Conservation (phyloP, 164 flowering plant species). For the Magnolia officinalis region DNA sequence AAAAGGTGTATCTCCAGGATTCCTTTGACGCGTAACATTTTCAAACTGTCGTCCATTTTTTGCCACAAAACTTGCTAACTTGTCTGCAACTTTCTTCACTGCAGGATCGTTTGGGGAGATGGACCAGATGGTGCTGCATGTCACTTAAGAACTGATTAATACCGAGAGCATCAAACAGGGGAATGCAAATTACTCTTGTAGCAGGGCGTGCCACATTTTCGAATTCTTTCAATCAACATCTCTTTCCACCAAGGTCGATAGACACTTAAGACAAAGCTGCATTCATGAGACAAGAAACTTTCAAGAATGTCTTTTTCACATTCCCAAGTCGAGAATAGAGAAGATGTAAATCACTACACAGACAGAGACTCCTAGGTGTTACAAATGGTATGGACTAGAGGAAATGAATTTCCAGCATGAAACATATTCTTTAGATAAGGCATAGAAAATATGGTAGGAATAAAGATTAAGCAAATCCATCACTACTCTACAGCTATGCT, state of each 20-base stretch:
- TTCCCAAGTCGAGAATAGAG: conserved; percentile 29
- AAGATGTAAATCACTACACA: conserved; percentile 19
- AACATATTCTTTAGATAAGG: neutral
- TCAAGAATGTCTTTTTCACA: conserved; percentile 61
- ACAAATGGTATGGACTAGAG: neutral
- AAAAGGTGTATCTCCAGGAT: conserved; percentile 86
- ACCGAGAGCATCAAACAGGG: conserved; percentile 89
- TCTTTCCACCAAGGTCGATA: conserved; percentile 78
- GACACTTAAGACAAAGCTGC: conserved; percentile 74
- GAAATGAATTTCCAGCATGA: neutral
- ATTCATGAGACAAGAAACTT: conserved; percentile 75
- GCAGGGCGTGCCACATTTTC: conserved; percentile 83
- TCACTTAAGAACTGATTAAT: conserved; percentile 99
- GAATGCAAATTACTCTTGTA: conserved; percentile 91
- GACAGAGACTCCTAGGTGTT: conserved; percentile 6
- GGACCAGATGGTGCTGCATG: conserved; percentile 96
- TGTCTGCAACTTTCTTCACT: conserved; percentile 96
- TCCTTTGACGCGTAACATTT: conserved; percentile 77
- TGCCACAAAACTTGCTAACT: conserved; percentile 95
- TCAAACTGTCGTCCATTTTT: conserved; percentile 96
- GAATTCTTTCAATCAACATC: conserved; percentile 77
- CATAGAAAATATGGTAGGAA: neutral
- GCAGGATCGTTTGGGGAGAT: conserved; percentile 85
- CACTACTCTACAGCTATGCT: neutral
- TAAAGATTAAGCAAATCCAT: neutral